Conservation (phyloP, 768 basidiomycete species). For the Asterophora parasitica region DNA sequence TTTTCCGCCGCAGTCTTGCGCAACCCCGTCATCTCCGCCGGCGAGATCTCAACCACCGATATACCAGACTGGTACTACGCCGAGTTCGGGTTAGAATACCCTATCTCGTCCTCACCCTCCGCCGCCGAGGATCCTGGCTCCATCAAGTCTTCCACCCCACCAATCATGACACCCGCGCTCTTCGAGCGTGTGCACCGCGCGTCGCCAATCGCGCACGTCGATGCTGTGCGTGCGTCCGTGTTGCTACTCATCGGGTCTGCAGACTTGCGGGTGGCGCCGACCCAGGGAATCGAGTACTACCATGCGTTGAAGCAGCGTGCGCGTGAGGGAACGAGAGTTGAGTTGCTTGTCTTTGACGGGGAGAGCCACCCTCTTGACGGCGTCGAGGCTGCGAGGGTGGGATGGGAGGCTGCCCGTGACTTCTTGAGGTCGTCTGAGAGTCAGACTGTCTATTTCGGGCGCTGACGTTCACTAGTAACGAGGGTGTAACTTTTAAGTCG, state of each 20-base stretch:
- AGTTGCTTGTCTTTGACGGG: constrained; percentile 57
- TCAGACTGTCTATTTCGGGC: too few relatives aligned
- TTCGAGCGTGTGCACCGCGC: constrained; percentile 40
- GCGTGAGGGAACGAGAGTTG: constrained; percentile 27
- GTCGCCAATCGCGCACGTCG: constrained; percentile 55
- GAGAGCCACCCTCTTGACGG: constrained; percentile 63
- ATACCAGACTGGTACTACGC: constrained; percentile 67
- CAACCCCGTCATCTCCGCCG: constrained; percentile 65
- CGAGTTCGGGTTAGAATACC: constrained; percentile 41
- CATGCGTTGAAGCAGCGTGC: constrained; percentile 53
- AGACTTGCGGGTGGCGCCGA: constrained; percentile 59
- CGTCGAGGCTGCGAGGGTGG: constrained; percentile 52
- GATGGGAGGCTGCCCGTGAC: constrained; percentile 46
- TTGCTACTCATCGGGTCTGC: constrained; percentile 55
- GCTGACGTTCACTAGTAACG: too few relatives aligned
- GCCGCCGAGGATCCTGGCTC: constrained; percentile 3
- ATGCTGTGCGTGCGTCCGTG: constrained; percentile 47
- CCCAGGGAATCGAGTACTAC: constrained; percentile 59
- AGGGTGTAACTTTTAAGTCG: too few relatives aligned
- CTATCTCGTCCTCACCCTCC: constrained; percentile 30
- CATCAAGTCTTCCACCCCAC: constrained; percentile 12
- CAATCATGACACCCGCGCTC: constrained; percentile 39
- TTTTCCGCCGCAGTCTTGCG: constrained; percentile 61
- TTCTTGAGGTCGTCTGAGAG: constrained; percentile 36
- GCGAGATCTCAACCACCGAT: constrained; percentile 52